phyloP scores from a whole-genome alignment of 352 stramenopile genomes.

The Phytopythium vexans region DNA sequence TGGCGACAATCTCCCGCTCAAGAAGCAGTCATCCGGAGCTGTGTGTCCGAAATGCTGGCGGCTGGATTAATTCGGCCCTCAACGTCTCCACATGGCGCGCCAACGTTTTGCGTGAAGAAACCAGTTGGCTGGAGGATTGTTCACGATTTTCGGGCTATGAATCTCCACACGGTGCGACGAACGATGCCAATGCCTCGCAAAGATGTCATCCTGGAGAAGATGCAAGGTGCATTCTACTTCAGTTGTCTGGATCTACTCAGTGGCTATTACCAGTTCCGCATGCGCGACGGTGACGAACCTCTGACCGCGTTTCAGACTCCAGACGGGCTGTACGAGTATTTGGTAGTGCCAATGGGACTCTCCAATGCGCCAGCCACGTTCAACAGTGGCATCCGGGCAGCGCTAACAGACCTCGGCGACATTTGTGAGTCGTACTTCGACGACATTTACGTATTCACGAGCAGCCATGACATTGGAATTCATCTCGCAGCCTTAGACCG shows the following conservation, averaged over 20 bases:
- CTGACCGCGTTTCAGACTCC: conserved; percentile 15
- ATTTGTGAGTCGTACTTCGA: conserved; percentile 12
- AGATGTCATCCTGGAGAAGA: conserved; percentile 11
- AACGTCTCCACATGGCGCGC: conserved; percentile 10
- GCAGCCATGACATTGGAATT: not conserved
- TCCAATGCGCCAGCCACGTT: conserved; percentile 14
- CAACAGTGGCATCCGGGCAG: conserved; percentile 6
- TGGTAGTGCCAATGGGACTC: conserved; percentile 17
- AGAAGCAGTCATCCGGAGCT: conserved; percentile 14
- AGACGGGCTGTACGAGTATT: conserved; percentile 16
- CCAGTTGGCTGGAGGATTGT: conserved; percentile 18
- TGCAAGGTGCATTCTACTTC: conserved; percentile 11
- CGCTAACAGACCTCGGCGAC: conserved; percentile 5
- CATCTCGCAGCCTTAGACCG: conserved; percentile 11
- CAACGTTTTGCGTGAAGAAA: conserved; percentile 19
- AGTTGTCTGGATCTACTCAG: conserved; percentile 17
- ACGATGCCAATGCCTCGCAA: conserved; percentile 14
- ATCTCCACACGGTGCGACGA: conserved; percentile 1
- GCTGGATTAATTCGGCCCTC: conserved; percentile 7
- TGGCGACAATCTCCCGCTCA: conserved; percentile 8
- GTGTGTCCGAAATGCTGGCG: not conserved
- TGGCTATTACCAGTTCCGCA: conserved; percentile 21
- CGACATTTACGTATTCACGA: conserved; percentile 13
- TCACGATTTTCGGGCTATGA: conserved; percentile 11
- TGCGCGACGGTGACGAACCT: conserved; percentile 15